phyloP scores from a whole-genome alignment of 352 stramenopile genomes.

The Halophytophthora polymorphica region DNA sequence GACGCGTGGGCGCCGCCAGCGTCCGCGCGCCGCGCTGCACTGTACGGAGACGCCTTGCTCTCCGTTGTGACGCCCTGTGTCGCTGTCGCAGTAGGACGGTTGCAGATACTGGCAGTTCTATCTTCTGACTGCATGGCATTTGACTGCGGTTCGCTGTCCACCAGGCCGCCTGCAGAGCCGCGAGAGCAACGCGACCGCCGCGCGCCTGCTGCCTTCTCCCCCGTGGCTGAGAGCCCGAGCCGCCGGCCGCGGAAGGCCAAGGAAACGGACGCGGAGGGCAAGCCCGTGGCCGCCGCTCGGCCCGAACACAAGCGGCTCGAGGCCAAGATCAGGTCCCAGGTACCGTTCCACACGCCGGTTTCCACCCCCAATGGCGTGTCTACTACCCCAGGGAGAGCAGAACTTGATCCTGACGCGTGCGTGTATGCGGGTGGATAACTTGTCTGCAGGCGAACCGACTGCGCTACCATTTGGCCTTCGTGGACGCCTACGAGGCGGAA shows the following conservation, averaged over 20 bases:
- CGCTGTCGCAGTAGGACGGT: too few species aligned
- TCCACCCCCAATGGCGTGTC: too few species aligned
- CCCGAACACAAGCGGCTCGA: conserved; percentile 31
- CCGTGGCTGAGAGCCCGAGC: conserved; percentile 10
- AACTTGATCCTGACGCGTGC: conserved; percentile 2
- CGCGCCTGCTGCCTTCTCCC: conserved; percentile 26
- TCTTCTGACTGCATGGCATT: not conserved
- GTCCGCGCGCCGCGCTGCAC: conserved; percentile 24
- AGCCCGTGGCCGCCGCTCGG: conserved; percentile 11
- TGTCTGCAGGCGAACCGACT: conserved; percentile 43
- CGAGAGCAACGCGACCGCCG: conserved; percentile 29
- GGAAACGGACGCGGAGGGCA: conserved; percentile 8
- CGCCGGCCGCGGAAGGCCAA: conserved; percentile 28
- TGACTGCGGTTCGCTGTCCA: conserved; percentile 7
- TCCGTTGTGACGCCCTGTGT: too few species aligned
- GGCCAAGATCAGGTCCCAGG: conserved; percentile 39
- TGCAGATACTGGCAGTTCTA: too few species aligned
- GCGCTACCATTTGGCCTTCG: conserved; percentile 64
- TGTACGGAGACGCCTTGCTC: conserved; percentile 27
- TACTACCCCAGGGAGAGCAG: not conserved
- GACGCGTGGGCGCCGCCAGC: conserved; percentile 22
- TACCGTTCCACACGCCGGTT: conserved; percentile 1
- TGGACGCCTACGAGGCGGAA: conserved; percentile 82
- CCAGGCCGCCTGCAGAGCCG: conserved; percentile 15
- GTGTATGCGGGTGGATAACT: not conserved